phyloP scores from a whole-genome alignment of 441 rosid genomes.

The Melastoma candidum region DNA sequence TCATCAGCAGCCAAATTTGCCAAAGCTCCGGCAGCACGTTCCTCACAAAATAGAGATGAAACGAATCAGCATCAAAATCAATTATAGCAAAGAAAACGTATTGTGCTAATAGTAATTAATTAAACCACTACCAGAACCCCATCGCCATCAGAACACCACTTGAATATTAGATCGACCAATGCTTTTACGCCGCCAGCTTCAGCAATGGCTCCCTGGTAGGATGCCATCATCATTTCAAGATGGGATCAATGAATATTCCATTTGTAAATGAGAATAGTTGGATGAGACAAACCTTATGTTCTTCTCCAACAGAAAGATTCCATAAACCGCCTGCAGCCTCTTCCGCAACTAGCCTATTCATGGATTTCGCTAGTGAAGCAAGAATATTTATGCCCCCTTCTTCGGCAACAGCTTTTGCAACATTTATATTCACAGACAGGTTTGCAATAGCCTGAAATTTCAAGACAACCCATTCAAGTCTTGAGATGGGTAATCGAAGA shows the following conservation, averaged over 20 bases:
- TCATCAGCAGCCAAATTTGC: slow-evolving; percentile 99
- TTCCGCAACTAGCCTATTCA: slow-evolving; percentile 90
- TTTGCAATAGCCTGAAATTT: slow-evolving; percentile 74
- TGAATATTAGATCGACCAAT: slow-evolving; percentile 85
- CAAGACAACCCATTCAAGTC: slow-evolving; percentile 9
- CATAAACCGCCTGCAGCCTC: slow-evolving; percentile 99
- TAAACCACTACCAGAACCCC: slow-evolving; percentile 70
- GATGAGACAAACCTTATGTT: slow-evolving; percentile 62
- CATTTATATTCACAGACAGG: slow-evolving; percentile 84
- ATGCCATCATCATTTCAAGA: slow-evolving; percentile 8
- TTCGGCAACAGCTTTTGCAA: slow-evolving; percentile 92
- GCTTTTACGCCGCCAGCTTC: slow-evolving; percentile 94
- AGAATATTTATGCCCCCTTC: slow-evolving; percentile 82
- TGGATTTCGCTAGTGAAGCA: slow-evolving; percentile 72
- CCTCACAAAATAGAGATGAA: slow-evolving; percentile 35
- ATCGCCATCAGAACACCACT: slow-evolving; percentile 80
- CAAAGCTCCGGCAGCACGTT: slow-evolving; percentile 97
- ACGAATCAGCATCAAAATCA: not conserved
- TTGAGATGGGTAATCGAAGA: not conserved
- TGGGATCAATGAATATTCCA: slow-evolving; percentile 10
- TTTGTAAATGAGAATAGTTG: not conserved
- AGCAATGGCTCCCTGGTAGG: slow-evolving; percentile 69
- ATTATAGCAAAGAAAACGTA: no score
- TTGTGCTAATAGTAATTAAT: slow-evolving; percentile 5
- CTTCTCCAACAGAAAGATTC: slow-evolving; percentile 99